Conservation (phyloP, 441 rosid species). For the Syzygium syzygioides region DNA sequence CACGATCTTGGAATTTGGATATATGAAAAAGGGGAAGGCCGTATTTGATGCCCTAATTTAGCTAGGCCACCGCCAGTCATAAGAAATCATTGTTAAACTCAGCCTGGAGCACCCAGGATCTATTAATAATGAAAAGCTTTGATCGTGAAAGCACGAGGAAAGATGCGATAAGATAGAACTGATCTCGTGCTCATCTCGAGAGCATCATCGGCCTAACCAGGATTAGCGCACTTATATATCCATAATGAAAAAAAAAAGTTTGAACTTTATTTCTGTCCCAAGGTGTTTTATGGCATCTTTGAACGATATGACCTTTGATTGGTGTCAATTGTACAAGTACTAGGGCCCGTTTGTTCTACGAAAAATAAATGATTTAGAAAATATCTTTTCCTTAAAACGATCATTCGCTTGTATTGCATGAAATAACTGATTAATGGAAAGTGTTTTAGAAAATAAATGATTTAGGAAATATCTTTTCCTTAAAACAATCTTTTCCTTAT, state of each 20-base stretch:
- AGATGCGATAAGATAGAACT: neutral
- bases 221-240: too few relatives aligned
- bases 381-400: too few relatives aligned
- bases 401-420: too few relatives aligned
- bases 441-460: too few relatives aligned
- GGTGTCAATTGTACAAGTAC: neutral
- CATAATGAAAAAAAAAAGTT: too few relatives aligned
- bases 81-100: neutral
- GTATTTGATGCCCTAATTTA: neutral
- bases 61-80: neutral
- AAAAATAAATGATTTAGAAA: too few relatives aligned
- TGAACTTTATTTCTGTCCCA: neutral
- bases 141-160: neutral
- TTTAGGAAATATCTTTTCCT: too few relatives aligned
- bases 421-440: too few relatives aligned
- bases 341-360: neutral
- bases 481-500: neutral
- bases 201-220: neutral
- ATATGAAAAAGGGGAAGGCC: neutral
- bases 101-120: neutral
- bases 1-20: neutral
- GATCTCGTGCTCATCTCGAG: neutral
- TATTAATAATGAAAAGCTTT: neutral
- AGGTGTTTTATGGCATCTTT: neutral
- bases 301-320: neutral